These are phyloP conservation scores for Kodamaea kakaduensis DNA, from an alignment of 805 yeast species.

Conservation along the genomic window DNA sequence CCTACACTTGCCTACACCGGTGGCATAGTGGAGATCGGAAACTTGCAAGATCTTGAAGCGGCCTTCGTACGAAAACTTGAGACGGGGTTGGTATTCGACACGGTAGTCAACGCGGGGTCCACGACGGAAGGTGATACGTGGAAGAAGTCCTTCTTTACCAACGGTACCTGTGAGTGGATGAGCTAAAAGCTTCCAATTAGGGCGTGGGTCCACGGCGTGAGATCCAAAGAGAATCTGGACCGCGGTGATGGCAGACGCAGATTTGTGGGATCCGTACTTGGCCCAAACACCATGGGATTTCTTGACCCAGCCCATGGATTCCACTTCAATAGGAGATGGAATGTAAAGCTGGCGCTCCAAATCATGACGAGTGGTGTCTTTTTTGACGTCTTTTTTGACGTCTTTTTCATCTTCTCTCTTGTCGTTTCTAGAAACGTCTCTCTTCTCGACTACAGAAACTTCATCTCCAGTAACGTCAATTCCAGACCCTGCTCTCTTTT, in stretches of 20 bases:
- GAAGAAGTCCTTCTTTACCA: conserved; percentile 5
- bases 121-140: conserved; percentile 31
- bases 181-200: conserved; percentile 53
- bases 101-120: conserved; percentile 32
- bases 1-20: conserved; percentile 75
- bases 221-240: conserved; percentile 69
- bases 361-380: conserved; percentile 17
- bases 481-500: too few species aligned
- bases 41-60: conserved; percentile 79
- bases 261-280: conserved; percentile 37
- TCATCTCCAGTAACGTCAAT: too few species aligned
- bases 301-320: conserved; percentile 43
- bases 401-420: conserved; percentile 1
- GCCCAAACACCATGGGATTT: conserved; percentile 57
- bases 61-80: conserved; percentile 40
- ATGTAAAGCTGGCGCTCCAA: conserved; percentile 17
- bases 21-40: conserved; percentile 88
- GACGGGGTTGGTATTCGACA: conserved; percentile 21
- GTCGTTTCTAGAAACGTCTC: too few species aligned
- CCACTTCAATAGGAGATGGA: conserved; percentile 36
- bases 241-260: conserved; percentile 43
- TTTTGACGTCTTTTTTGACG: conserved; percentile 3
- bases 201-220: conserved; percentile 74
- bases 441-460: too few species aligned
- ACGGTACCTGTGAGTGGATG: conserved; percentile 20